Percentiles rank a stretch among this genome's conserved stretches.
phyloP scores from a whole-genome alignment of 2,329 filamentous ascomycete genomes.

The Ascochyta pisi region DNA sequence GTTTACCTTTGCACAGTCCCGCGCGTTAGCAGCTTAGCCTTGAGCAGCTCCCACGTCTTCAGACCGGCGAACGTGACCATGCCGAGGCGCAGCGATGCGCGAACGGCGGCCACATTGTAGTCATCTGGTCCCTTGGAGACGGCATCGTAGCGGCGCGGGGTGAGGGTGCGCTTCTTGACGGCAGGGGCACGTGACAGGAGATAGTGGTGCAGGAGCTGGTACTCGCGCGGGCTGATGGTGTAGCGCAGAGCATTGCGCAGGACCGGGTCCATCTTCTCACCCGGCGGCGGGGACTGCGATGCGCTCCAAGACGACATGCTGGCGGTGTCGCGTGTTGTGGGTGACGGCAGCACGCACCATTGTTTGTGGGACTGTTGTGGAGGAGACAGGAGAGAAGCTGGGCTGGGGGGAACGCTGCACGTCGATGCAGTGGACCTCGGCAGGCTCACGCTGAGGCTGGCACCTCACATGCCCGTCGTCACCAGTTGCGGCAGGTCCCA shows the following conservation, averaged over 20 bases:
- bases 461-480: conserved; percentile 15
- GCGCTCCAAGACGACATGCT: conserved; percentile 46
- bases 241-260: conserved; percentile 87
- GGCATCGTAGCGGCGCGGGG: conserved; percentile 59
- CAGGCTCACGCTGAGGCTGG: neutral
- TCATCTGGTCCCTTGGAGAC: conserved; percentile 57
- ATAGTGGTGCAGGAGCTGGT: conserved; percentile 82
- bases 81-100: conserved; percentile 55
- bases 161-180: conserved; percentile 61
- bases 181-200: conserved; percentile 74
- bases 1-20: conserved; percentile 29
- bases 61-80: conserved; percentile 52
- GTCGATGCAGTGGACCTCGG: conserved; percentile 8
- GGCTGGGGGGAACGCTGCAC: conserved; percentile 19
- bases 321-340: conserved; percentile 18
- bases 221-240: conserved; percentile 82
- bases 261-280: conserved; percentile 66
- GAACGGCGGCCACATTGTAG: conserved; percentile 57
- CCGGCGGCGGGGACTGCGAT: conserved; percentile 36
- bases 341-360: conserved; percentile 22
- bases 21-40: conserved; percentile 45
- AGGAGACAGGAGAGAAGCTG: conserved; percentile 13
- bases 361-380: conserved; percentile 25
- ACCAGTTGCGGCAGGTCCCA: conserved; percentile 6
- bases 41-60: conserved; percentile 56